Conservation (phyloP, 768 basidiomycete species). For the Macrolepiota dolichaula region DNA sequence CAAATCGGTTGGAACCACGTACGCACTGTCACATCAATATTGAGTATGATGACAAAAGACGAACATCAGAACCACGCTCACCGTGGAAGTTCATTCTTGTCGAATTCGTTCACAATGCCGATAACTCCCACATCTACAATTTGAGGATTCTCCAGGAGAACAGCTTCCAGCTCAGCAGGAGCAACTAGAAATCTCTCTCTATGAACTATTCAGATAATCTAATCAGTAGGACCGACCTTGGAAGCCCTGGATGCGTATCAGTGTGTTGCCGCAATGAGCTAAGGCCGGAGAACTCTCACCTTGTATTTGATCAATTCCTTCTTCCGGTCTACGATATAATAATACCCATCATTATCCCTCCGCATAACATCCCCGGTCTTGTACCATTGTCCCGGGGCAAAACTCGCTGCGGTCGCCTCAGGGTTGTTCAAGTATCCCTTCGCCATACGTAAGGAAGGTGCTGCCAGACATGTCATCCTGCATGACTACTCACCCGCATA, state of each 20-base stretch:
- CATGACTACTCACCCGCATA: slow-evolving; percentile 50
- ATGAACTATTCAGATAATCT: neutral
- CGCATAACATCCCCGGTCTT: slow-evolving; percentile 68
- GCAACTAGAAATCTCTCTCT: slow-evolving; percentile 36
- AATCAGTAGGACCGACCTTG: slow-evolving; percentile 16
- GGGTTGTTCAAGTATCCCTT: slow-evolving; percentile 63
- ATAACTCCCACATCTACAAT: slow-evolving; percentile 68
- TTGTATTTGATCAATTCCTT: slow-evolving; percentile 64
- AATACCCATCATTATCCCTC: slow-evolving; percentile 58
- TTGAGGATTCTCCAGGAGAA: slow-evolving; percentile 55
- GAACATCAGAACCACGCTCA: slow-evolving; percentile 18
- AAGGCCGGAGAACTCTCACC: slow-evolving; percentile 18
- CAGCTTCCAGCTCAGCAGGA: slow-evolving; percentile 65
- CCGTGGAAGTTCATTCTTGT: slow-evolving; percentile 69
- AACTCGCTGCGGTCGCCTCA: slow-evolving; percentile 50
- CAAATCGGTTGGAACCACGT: slow-evolving; percentile 34
- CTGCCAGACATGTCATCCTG: neutral
- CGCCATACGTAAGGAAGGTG: neutral
- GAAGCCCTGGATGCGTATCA: slow-evolving; percentile 15
- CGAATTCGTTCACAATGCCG: slow-evolving; percentile 44
- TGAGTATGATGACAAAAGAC: neutral
- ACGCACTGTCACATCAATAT: slow-evolving; percentile 33
- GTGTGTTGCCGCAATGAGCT: neutral
- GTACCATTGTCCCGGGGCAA: slow-evolving; percentile 64
- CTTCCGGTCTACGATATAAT: slow-evolving; percentile 53